Evolutionary conservation across 1,139 yeast genomes (phyloP), one percentile per base, ranked within the genome.

Genomic region (Suhomyces ambrosiae): DNA sequence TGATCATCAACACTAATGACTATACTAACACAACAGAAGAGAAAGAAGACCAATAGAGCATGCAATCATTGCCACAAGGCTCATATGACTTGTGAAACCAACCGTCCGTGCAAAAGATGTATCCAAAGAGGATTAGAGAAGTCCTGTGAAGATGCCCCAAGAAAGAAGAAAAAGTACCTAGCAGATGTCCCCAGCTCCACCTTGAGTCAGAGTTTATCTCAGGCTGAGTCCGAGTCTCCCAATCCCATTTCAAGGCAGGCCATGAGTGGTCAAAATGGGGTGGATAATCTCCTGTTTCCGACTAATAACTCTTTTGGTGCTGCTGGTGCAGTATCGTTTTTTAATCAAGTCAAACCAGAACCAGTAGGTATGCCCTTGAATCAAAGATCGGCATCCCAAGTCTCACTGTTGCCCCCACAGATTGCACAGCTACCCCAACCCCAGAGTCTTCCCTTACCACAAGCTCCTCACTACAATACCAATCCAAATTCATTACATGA

Each of bases 111-210:
- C 53, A 74, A 74, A 38, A 63, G 96, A 35, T 92, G 98, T 60
- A 60, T 83, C 6, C 73, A 71, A 30, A 69, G 89, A 49, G 92
- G 92, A 0, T 64, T 88, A 19, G 79, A 73, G 3, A 74, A 65
- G n/a, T 71, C 86, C 0, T 90, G 98, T 63, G 79, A 80, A 33
- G 97, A 90, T 65, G 96, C 96, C 4, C 94, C 94, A 1, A 66
- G 97, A 34, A 90, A 90, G 63, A 71, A 79, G 49, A 87, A 88
- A 58, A 90, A 90, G 56, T 90, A 90, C 50, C 61, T 90, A 36
- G 71, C 72, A 22, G 88, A 80, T 46, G 74, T 76, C 0, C 79
- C 82, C 1, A 11, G 17, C 11, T 21, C 28, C 21, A 25, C 21
- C 19, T 21, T 32, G 14, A 26, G 32, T 3, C 19, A 15, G 10